These are phyloP conservation scores for Closterium sp. DNA, from an alignment of 139 green algal species.

Conservation along the genomic window DNA sequence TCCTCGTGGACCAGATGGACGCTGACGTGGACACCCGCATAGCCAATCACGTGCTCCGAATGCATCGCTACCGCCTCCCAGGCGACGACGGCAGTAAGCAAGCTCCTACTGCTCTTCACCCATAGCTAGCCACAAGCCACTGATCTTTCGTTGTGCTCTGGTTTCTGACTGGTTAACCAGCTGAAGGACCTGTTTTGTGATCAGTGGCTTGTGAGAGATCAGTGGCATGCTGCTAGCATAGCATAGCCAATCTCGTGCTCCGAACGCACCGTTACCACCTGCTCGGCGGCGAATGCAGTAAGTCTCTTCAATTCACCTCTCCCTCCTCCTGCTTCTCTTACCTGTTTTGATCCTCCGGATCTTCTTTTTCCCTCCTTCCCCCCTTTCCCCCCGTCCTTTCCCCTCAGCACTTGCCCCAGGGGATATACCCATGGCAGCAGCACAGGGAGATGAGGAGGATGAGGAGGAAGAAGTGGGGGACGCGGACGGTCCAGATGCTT, in stretches of 20 bases:
- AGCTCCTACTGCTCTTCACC: constrained; percentile 81
- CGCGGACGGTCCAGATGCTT: neutral
- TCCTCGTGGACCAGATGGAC: constrained; percentile 90
- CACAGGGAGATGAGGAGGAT: neutral
- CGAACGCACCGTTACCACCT: constrained; percentile 85
- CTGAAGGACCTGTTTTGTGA: too few relatives aligned
- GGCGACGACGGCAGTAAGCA: constrained; percentile 43
- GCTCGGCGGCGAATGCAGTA: constrained; percentile 41
- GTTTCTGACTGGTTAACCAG: too few relatives aligned
- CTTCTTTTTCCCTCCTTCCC: too few relatives aligned
- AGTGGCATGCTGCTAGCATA: constrained; percentile 67
- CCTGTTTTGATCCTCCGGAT: too few relatives aligned
- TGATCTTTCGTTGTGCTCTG: too few relatives aligned
- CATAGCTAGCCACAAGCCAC: too few relatives aligned
- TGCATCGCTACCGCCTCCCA: constrained; percentile 82
- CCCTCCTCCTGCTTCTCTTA: neutral
- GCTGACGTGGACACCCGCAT: constrained; percentile 68
- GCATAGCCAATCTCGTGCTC: constrained; percentile 74
- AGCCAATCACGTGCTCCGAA: constrained; percentile 76
- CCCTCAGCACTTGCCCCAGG: neutral
- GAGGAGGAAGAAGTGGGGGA: neutral
- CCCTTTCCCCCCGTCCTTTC: too few relatives aligned
- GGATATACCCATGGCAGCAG: neutral
- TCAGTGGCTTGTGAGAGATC: too few relatives aligned
- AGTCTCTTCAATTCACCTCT: neutral